A percentile compares a stretch with the other conserved stretches of the same genome.
Evolutionary conservation across 306 rosid genomes (phyloP).

Genomic region (Canavalia ensiformis): DNA sequence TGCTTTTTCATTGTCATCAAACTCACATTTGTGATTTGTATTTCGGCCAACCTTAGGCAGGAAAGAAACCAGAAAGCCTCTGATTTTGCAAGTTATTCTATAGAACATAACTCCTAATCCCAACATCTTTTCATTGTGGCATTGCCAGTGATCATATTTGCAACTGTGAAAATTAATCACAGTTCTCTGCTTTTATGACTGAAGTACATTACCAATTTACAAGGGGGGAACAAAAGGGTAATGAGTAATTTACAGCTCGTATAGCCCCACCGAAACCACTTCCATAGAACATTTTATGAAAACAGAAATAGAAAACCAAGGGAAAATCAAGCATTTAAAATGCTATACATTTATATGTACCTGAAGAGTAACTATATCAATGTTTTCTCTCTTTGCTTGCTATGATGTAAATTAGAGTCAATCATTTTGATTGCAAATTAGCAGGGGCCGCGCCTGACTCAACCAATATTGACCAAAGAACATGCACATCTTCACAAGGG

Average conservation of each 20-base stretch:
- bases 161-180: neutral
- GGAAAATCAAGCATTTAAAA: neutral
- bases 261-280: constrained; percentile 5
- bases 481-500: constrained; percentile 81
- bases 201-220: neutral
- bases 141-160: neutral
- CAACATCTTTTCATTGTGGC: neutral
- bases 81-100: too few relatives aligned
- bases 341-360: constrained; percentile 20
- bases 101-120: neutral
- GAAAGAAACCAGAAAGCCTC: too few relatives aligned
- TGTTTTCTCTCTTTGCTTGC: neutral
- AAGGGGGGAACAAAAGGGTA: neutral
- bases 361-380: constrained; percentile 19
- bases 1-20: too few relatives aligned
- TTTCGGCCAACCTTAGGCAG: too few relatives aligned
- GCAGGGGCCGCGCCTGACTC: constrained; percentile 56
- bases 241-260: neutral
- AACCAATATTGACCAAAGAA: constrained; percentile 78
- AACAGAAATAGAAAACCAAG: neutral
- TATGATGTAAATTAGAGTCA: neutral
- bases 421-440: constrained; percentile 53
- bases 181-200: neutral
- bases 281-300: neutral
- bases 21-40: too few relatives aligned